phyloP scores from a whole-genome alignment of 2,329 filamentous ascomycete genomes.

The Colletotrichum sp. region DNA sequence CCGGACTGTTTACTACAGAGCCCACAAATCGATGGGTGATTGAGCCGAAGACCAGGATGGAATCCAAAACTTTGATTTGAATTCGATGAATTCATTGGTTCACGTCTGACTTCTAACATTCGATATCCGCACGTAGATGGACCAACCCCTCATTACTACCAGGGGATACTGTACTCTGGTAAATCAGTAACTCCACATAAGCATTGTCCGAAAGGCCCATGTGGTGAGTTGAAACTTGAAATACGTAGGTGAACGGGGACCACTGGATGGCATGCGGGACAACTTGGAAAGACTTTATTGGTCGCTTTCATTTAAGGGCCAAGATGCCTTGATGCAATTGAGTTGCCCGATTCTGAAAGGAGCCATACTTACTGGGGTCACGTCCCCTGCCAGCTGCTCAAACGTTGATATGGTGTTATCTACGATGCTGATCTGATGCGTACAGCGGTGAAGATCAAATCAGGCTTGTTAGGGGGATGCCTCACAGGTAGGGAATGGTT shows the following conservation, averaged over 20 bases:
- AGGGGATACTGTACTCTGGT: background rate
- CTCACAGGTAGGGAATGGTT: background rate
- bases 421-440: background rate
- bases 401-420: background rate
- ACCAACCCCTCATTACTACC: background rate
- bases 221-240: background rate
- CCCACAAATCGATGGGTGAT: background rate
- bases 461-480: background rate
- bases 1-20: background rate
- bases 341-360: background rate
- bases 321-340: background rate
- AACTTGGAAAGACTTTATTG: background rate
- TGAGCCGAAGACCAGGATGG: background rate
- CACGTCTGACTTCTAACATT: background rate
- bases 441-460: background rate
- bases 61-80: background rate
- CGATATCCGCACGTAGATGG: background rate
- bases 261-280: background rate
- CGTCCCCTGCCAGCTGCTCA: background rate
- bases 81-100: background rate
- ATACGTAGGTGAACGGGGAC: background rate
- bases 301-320: background rate
- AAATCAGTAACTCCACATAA: background rate
- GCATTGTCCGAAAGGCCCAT: background rate
- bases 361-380: background rate